Evolutionary conservation across 2,329 filamentous ascomycete genomes (phyloP), one percentile per base, ranked within the genome.

Genomic region (Bipolaris victoriae): DNA sequence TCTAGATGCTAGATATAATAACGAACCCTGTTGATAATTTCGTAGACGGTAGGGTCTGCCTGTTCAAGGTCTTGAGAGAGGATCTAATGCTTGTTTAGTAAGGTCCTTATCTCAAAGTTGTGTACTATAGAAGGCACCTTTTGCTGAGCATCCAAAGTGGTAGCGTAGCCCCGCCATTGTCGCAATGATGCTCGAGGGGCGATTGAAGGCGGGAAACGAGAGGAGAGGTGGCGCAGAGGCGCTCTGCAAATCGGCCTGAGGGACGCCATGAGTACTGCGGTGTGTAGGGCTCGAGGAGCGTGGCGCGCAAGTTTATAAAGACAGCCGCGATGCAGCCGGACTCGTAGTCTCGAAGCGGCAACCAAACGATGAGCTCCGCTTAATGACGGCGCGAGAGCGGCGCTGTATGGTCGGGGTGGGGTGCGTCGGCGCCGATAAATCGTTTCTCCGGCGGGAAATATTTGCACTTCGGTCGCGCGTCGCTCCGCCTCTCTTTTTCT

Each of bases 1-100:
- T 67, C 29, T 62, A 46, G 54, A 43, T 55, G 49, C 36, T 43
- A 43, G 36, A 55, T 51, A 39, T 36, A 49, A 55, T 49, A 48
- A 57, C 78, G 70, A 79, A 96, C 92, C 85, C 92, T 94, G 78
- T 96, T 90, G 67, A 98, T 87, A 70, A 98, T 97, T 51, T 90
- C 87, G 76, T 88, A 96, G 65, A 98, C 89, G 48, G 88, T 83
- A 43, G 94, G 91, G 77, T 98, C 95, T 64, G 92, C 91, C 70
- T 95, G 85, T 74, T 92, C 84, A 50, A 99, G 85, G 73, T 90
- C 83, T 55, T 90, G 84, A 45, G 90, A 86, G 52, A 99, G 88
- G 53, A 97, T 81, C 92, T 97, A 65, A 3, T 36, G 37, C 71
- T 31, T 40, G 36, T 22, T 22, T 18, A 35, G 20, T 22, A 48